Evolutionary conservation across 495 filamentous ascomycete genomes (phyloP).

Genomic region (Saxophila tyrrhenica): DNA sequence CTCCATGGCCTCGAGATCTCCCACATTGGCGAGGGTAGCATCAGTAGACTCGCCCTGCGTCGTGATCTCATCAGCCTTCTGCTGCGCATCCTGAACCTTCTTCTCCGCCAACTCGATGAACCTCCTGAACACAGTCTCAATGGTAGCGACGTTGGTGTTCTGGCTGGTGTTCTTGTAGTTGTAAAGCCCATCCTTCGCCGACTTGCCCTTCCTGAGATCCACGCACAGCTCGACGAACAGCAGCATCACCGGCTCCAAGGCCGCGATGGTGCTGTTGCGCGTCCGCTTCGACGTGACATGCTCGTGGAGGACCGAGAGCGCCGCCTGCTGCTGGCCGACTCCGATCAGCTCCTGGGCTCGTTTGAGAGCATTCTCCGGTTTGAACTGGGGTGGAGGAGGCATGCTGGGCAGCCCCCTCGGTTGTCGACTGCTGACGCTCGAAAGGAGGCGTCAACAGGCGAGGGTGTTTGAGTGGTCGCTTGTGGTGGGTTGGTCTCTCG

Average conservation of each 20-base stretch:
- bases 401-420: constrained; percentile 46
- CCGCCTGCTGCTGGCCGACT: constrained; percentile 83
- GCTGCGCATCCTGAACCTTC: constrained; percentile 92
- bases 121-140: constrained; percentile 90
- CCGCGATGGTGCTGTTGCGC: constrained; percentile 91
- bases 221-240: constrained; percentile 93
- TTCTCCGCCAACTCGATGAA: constrained; percentile 95
- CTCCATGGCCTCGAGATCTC: constrained; percentile 93
- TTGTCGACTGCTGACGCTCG: not conserved
- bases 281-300: constrained; percentile 97
- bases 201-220: constrained; percentile 91
- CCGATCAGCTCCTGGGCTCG: constrained; percentile 96
- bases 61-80: constrained; percentile 83
- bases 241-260: constrained; percentile 96
- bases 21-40: constrained; percentile 48
- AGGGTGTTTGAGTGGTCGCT: no score
- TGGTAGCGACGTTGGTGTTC: constrained; percentile 96
- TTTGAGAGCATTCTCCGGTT: constrained; percentile 98
- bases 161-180: constrained; percentile 99
- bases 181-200: constrained; percentile 96
- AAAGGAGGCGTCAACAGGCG: no score
- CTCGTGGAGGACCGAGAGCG: constrained; percentile 90
- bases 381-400: constrained; percentile 91
- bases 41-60: constrained; percentile 40
- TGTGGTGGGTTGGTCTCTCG: not conserved